A percentile compares a stretch with the other conserved stretches of the same genome.
These are phyloP conservation scores for Boletus vermiculosoides DNA, from an alignment of 768 basidiomycete species.

Conservation along the genomic window DNA sequence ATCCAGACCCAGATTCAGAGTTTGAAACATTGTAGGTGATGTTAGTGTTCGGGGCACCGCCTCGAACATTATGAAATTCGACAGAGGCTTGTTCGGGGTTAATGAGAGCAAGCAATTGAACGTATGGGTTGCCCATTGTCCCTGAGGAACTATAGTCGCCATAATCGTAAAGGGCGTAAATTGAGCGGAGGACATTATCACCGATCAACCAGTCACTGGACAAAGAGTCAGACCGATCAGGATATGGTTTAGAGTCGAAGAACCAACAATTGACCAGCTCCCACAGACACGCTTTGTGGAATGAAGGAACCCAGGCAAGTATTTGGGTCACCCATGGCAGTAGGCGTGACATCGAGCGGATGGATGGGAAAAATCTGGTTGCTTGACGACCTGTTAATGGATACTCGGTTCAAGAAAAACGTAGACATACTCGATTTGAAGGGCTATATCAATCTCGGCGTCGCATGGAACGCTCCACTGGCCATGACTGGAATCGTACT, in stretches of 20 bases:
- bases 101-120: slow-evolving; percentile 69
- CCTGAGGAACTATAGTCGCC: slow-evolving; percentile 70
- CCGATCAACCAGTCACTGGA: slow-evolving; percentile 79
- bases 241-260: background rate
- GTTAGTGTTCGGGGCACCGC: slow-evolving; percentile 60
- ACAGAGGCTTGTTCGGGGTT: slow-evolving; percentile 67
- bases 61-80: slow-evolving; percentile 68
- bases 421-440: slow-evolving; percentile 67
- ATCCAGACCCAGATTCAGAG: slow-evolving; percentile 36
- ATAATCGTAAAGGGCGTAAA: slow-evolving; percentile 83
- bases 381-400: slow-evolving; percentile 38
- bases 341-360: slow-evolving; percentile 70
- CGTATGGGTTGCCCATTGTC: slow-evolving; percentile 71
- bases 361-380: slow-evolving; percentile 75
- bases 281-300: slow-evolving; percentile 58
- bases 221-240: slow-evolving; percentile 6
- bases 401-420: slow-evolving; percentile 3
- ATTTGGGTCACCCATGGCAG: slow-evolving; percentile 41
- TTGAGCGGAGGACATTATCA: slow-evolving; percentile 78
- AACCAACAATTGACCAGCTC: slow-evolving; percentile 64
- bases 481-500: slow-evolving; percentile 47
- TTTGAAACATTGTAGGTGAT: slow-evolving; percentile 61
- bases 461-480: slow-evolving; percentile 77
- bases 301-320: slow-evolving; percentile 76
- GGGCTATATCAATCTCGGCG: slow-evolving; percentile 71